Conservation (phyloP, 2,329 filamentous ascomycete species). For the Colletotrichum gigasporum region DNA sequence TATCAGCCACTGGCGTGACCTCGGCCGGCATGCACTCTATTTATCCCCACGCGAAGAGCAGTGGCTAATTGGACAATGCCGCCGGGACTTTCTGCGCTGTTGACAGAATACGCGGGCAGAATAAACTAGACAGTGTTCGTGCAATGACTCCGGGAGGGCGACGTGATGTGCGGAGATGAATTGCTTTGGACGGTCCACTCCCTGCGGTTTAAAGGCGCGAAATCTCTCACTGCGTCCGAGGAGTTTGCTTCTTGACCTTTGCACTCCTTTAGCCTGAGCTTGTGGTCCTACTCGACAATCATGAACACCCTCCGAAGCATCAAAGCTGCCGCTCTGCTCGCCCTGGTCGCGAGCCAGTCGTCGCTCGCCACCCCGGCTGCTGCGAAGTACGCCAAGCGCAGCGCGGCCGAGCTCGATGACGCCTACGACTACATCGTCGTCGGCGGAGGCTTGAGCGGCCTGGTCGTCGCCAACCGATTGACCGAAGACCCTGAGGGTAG, state of each 20-base stretch:
- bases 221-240: no score
- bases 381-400: slow-evolving; percentile 14
- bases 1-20: background rate
- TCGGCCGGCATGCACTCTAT: background rate
- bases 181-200: background rate
- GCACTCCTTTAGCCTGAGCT: background rate
- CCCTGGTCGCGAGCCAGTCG: background rate
- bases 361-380: background rate
- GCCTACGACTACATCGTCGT: slow-evolving; percentile 48
- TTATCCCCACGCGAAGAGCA: background rate
- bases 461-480: slow-evolving; percentile 48
- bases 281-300: background rate
- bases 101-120: background rate
- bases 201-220: background rate
- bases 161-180: background rate
- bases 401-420: background rate
- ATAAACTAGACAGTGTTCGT: background rate
- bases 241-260: no score
- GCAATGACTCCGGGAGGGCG: background rate
- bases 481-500: slow-evolving; percentile 40
- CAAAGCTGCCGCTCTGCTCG: background rate
- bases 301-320: slow-evolving; percentile 1
- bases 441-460: slow-evolving; percentile 46
- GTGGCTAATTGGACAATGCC: background rate
- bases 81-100: background rate